A percentile compares a stretch with the other conserved stretches of the same genome.
These are phyloP conservation scores for Pseudopediastrum boryanum DNA, from an alignment of 139 green algal genomes.

Conservation along the genomic window DNA sequence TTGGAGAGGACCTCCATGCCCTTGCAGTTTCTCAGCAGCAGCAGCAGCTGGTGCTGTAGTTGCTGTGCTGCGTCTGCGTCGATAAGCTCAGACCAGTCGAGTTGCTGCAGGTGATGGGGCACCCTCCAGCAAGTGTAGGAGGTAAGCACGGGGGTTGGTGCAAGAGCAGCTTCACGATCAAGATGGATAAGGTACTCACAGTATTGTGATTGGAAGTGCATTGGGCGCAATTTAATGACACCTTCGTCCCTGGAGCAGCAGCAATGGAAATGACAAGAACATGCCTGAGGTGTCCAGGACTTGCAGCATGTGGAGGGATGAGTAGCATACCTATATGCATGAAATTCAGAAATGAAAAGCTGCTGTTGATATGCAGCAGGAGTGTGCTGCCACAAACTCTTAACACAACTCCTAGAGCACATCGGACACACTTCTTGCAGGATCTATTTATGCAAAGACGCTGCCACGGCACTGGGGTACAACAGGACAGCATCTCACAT, in stretches of 20 bases:
- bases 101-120: conserved; percentile 23
- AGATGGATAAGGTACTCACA: conserved; percentile 35
- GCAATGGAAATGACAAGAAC: neutral
- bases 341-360: neutral
- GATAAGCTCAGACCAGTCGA: neutral
- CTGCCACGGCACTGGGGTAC: conserved; percentile 6
- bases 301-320: neutral
- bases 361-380: neutral
- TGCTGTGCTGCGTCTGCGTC: neutral
- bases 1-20: conserved; percentile 44
- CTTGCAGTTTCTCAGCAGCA: conserved; percentile 3
- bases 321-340: too few relatives aligned
- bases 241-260: conserved; percentile 17
- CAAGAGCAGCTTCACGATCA: neutral
- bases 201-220: conserved; percentile 35
- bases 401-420: conserved; percentile 7
- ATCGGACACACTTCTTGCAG: neutral
- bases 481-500: neutral
- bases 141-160: neutral
- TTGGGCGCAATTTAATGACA: conserved; percentile 46
- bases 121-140: conserved; percentile 30
- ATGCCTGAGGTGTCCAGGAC: too few relatives aligned
- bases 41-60: conserved; percentile 26
- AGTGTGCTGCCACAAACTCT: neutral
- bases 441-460: neutral